Percentiles rank a stretch among this genome's conserved stretches.
These are phyloP conservation scores for Phyllostachys edulis DNA, from an alignment of 176 grass and related monocot species.

Conservation along the genomic window DNA sequence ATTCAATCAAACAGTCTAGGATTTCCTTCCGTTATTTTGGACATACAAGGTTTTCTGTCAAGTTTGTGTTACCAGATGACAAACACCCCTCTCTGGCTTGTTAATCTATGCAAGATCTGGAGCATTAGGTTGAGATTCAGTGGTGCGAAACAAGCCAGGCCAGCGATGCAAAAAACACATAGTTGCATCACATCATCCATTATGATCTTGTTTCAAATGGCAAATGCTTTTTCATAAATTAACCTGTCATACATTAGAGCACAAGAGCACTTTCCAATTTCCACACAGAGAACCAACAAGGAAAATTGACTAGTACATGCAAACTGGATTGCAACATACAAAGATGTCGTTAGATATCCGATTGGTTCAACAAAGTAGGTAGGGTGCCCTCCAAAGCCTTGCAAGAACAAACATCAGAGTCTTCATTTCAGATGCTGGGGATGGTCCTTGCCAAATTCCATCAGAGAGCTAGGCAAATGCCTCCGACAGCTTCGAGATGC, in stretches of 20 bases:
- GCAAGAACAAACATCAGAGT: not conserved
- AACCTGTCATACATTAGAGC: conserved; percentile 20
- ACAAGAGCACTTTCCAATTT: conserved; percentile 6
- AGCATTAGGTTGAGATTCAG: not conserved
- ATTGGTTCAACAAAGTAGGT: conserved; percentile 16
- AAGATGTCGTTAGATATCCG: conserved; percentile 4
- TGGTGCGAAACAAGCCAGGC: not conserved
- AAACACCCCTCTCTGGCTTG: not conserved
- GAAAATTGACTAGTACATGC: conserved; percentile 15
- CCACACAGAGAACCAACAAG: not conserved
- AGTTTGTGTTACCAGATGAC: not conserved
- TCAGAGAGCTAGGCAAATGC: conserved; percentile 60
- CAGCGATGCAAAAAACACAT: not conserved
- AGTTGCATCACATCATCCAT: conserved; percentile 1
- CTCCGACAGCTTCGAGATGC: conserved; percentile 91
- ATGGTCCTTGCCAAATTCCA: not conserved
- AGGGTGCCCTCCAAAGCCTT: not conserved
- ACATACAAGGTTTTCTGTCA: not conserved
- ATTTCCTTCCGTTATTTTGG: not conserved
- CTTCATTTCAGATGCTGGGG: conserved; percentile 30
- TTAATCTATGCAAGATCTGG: not conserved
- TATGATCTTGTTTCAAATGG: conserved; percentile 15
- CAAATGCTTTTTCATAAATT: conserved; percentile 31
- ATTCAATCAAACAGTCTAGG: not conserved
- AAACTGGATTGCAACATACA: not conserved